These are phyloP conservation scores for Theobroma grandiflorum DNA, from an alignment of 441 rosid genomes.

Conservation along the genomic window DNA sequence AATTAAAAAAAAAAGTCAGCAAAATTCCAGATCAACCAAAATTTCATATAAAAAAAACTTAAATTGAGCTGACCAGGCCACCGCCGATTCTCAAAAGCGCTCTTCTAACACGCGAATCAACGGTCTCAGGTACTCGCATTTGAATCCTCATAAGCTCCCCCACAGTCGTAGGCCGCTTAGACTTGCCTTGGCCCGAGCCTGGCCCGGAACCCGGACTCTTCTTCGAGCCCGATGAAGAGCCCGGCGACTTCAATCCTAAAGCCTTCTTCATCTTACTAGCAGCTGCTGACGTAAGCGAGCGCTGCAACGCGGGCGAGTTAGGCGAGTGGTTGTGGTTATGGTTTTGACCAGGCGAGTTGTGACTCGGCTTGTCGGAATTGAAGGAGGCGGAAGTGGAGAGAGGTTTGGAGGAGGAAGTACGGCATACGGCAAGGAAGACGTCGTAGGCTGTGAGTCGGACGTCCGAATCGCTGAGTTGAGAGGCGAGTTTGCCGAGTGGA, in stretches of 20 bases:
- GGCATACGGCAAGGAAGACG: conserved; percentile 86
- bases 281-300: conserved; percentile 88
- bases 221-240: conserved; percentile 54
- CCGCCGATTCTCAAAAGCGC: conserved; percentile 89
- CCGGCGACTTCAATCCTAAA: conserved; percentile 84
- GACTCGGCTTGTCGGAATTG: conserved; percentile 50
- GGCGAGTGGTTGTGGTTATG: conserved; percentile 40
- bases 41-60: conserved; percentile 9
- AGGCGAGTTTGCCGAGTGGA: conserved; percentile 77
- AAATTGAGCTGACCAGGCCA: conserved; percentile 67
- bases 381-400: conserved; percentile 49
- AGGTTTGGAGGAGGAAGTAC: conserved; percentile 81
- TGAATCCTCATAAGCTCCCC: conserved; percentile 94
- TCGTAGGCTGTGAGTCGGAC: conserved; percentile 86
- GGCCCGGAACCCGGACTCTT: conserved; percentile 71
- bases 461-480: conserved; percentile 77
- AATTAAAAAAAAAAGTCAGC: not conserved
- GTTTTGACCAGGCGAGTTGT: conserved; percentile 26
- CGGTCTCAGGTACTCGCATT: conserved; percentile 78
- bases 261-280: conserved; percentile 97
- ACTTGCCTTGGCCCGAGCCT: conserved; percentile 65
- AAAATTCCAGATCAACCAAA: conserved; percentile 28
- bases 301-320: conserved; percentile 64
- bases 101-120: conserved; percentile 87
- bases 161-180: conserved; percentile 71